A percentile compares a stretch with the other conserved stretches of the same genome.
phyloP scores from a whole-genome alignment of 1,284 basidiomycete genomes.

The Papiliotrema fonsecae region DNA sequence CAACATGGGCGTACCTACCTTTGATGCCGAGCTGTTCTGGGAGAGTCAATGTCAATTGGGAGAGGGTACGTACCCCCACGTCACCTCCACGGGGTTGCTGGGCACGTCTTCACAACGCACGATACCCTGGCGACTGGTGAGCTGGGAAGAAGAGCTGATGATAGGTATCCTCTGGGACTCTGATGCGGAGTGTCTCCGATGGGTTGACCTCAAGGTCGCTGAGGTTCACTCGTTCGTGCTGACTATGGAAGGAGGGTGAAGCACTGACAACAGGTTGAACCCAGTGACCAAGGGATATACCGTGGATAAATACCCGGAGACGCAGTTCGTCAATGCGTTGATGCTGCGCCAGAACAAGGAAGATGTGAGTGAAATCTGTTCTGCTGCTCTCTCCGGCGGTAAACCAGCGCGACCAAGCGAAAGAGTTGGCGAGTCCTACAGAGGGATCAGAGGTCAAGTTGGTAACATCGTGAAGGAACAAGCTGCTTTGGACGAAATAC shows the following conservation, averaged over 20 bases:
- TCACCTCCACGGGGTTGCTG: no score
- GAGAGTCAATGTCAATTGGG: constrained; percentile 34
- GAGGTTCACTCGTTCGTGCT: constrained; percentile 38
- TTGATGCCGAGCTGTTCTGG: constrained; percentile 34
- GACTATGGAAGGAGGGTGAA: neutral
- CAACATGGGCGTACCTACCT: constrained; percentile 15
- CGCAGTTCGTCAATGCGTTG: constrained; percentile 28
- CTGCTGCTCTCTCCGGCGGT: neutral
- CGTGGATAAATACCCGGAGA: constrained; percentile 34
- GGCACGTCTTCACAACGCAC: neutral
- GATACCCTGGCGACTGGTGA: neutral
- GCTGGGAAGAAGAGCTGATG: neutral
- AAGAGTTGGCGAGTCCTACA: no score
- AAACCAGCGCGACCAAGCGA: no score
- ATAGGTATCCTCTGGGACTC: constrained; percentile 45
- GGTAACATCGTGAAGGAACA: no score
- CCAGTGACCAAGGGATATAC: constrained; percentile 24
- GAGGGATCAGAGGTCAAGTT: no score
- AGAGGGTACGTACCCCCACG: constrained; percentile 35
- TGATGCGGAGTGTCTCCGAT: constrained; percentile 32
- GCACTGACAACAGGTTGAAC: constrained; percentile 23
- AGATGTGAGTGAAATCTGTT: constrained; percentile 28
- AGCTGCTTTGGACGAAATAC: neutral
- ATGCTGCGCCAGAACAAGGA: constrained; percentile 23
- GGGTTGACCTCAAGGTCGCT: constrained; percentile 41